Conservation (phyloP, 208 protist genomes). For the Crithidia expoeki region DNA sequence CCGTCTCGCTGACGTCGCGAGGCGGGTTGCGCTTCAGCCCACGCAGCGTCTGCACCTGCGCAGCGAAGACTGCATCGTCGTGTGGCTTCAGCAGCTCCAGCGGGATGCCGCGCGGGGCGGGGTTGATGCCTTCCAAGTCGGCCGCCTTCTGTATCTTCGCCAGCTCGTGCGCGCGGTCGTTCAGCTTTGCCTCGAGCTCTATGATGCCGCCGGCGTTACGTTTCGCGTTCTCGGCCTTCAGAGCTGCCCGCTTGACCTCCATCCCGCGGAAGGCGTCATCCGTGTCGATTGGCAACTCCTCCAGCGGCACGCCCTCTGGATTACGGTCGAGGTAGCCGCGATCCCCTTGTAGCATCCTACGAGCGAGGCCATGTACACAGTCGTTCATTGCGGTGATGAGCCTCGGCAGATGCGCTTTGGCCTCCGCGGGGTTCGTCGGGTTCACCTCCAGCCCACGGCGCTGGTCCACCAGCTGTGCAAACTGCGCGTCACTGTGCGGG, state of each 20-base stretch:
- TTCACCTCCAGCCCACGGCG: constrained; percentile 47
- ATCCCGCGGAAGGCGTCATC: constrained; percentile 57
- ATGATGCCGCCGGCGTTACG: constrained; percentile 51
- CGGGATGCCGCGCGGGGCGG: constrained; percentile 47
- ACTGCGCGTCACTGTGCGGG: constrained; percentile 51
- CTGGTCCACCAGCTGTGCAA: constrained; percentile 51
- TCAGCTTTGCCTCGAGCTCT: constrained; percentile 57
- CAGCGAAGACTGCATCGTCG: constrained; percentile 52
- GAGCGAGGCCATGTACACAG: constrained; percentile 46
- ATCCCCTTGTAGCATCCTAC: constrained; percentile 37
- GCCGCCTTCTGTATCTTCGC: constrained; percentile 65
- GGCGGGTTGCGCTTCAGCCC: constrained; percentile 41
- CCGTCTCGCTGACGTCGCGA: constrained; percentile 23
- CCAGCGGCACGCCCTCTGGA: constrained; percentile 65
- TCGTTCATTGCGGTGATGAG: constrained; percentile 43
- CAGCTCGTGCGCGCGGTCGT: constrained; percentile 67
- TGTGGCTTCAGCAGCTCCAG: constrained; percentile 63
- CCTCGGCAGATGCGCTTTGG: constrained; percentile 37
- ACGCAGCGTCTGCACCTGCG: constrained; percentile 46
- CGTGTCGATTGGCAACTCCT: constrained; percentile 59
- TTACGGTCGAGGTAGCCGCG: constrained; percentile 36
- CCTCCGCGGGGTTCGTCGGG: constrained; percentile 20
- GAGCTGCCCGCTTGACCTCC: constrained; percentile 57
- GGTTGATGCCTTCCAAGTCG: constrained; percentile 54
- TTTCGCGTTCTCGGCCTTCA: constrained; percentile 67